Percentiles rank a stretch among this genome's conserved stretches.
Conservation (phyloP, 495 filamentous ascomycete genomes). For the Aspergillus ellipticus region DNA sequence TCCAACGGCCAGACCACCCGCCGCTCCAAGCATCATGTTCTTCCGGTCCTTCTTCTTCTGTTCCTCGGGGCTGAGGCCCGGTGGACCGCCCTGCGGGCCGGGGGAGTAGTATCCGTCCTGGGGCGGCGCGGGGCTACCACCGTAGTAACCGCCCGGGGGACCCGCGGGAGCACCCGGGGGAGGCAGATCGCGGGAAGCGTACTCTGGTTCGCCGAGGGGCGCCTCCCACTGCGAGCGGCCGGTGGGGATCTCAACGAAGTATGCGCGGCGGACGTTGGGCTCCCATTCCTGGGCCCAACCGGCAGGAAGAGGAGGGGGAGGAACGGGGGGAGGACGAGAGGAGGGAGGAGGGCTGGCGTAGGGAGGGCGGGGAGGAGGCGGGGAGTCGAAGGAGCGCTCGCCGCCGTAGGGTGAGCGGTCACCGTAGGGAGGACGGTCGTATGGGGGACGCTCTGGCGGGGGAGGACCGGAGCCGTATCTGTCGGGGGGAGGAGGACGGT, state of each 20-base stretch:
- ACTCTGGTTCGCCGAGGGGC: conserved; percentile 31
- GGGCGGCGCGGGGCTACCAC: conserved; percentile 4
- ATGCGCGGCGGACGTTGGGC: conserved; percentile 52
- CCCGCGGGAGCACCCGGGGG: conserved; percentile 15
- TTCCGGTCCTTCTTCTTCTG: conserved; percentile 43
- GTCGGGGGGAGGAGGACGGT: conserved; percentile 16
- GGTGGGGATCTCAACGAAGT: conserved; percentile 56
- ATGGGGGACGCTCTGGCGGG: conserved; percentile 11
- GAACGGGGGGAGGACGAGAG: conserved; percentile 30
- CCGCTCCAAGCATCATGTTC: conserved; percentile 47
- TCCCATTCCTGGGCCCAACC: conserved; percentile 64
- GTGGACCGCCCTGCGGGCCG: conserved; percentile 6
- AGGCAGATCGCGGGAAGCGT: conserved; percentile 19
- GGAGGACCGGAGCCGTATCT: conserved; percentile 12
- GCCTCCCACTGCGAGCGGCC: conserved; percentile 60
- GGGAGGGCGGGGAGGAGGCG: conserved; percentile 8
- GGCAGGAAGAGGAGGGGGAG: conserved; percentile 49
- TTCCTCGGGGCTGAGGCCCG: conserved; percentile 22
- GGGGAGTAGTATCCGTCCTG: conserved; percentile 26
- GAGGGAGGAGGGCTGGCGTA: conserved; percentile 14
- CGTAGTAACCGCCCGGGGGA: conserved; percentile 11
- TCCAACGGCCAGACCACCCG: conserved; percentile 54
- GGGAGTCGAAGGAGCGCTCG: conserved; percentile 9
- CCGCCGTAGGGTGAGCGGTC: conserved; percentile 1
- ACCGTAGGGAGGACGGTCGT: conserved; percentile 19